phyloP scores from a whole-genome alignment of 2,329 filamentous ascomycete species.

The Exophiala bonariae region DNA sequence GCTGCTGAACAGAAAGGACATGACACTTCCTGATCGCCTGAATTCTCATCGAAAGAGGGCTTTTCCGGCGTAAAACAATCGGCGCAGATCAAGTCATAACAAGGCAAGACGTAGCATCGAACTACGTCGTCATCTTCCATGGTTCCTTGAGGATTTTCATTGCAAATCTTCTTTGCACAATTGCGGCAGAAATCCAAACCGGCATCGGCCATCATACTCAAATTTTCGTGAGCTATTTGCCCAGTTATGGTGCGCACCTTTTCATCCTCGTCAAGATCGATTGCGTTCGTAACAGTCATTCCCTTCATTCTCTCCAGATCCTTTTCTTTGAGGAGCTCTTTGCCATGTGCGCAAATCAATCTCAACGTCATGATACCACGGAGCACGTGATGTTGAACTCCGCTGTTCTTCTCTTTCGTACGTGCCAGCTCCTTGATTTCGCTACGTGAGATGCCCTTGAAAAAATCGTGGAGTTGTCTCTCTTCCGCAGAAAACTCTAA shows the following conservation, averaged over 20 bases:
- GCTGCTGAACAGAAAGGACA: conserved; percentile 70
- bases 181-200: conserved; percentile 71
- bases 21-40: conserved; percentile 48
- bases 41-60: conserved; percentile 49
- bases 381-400: conserved; percentile 76
- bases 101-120: conserved; percentile 79
- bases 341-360: conserved; percentile 90
- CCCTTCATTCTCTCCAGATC: conserved; percentile 80
- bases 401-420: conserved; percentile 67
- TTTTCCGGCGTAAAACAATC: conserved; percentile 67
- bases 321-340: conserved; percentile 80
- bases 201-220: conserved; percentile 79
- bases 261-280: conserved; percentile 79
- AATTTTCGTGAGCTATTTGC: conserved; percentile 80
- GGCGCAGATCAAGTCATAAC: conserved; percentile 81
- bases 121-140: conserved; percentile 54
- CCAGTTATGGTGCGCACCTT: conserved; percentile 59
- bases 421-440: conserved; percentile 74
- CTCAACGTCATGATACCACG: conserved; percentile 88
- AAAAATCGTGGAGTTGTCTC: conserved; percentile 76
- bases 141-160: conserved; percentile 52
- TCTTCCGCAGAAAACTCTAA: conserved; percentile 78
- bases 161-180: conserved; percentile 66
- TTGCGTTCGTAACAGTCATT: conserved; percentile 78
- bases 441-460: conserved; percentile 76